phyloP scores from a whole-genome alignment of 257 asterid genomes.

The Jacaranda mimosifolia region DNA sequence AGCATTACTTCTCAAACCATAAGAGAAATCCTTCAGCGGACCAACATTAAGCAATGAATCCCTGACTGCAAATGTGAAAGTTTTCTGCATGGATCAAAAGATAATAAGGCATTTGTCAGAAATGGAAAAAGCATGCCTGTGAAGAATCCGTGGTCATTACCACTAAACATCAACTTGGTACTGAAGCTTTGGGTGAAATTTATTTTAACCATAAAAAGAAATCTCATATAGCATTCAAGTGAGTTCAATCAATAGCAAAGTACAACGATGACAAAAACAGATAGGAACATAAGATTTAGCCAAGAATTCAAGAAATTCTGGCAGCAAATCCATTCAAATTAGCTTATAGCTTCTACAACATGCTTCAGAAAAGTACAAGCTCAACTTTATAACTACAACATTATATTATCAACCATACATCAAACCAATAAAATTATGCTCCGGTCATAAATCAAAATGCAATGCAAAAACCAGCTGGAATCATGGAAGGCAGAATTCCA shows the following conservation, averaged over 20 bases:
- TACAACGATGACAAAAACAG: constrained; percentile 4
- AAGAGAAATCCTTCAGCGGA: constrained; percentile 88
- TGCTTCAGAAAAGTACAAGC: constrained; percentile 21
- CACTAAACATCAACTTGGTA: constrained; percentile 8
- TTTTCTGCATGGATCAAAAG: constrained; percentile 64
- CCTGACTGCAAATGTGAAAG: constrained; percentile 89
- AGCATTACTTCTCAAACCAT: constrained; percentile 88
- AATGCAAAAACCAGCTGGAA: constrained; percentile 29
- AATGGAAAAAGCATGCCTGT: constrained; percentile 21
- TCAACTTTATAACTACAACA: constrained; percentile 10
- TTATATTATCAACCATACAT: not conserved
- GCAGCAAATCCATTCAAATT: constrained; percentile 23
- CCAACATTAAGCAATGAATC: constrained; percentile 94
- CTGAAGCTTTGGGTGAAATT: constrained; percentile 7
- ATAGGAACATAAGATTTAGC: constrained; percentile 19
- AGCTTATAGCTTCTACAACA: constrained; percentile 18
- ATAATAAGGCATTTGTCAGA: constrained; percentile 37
- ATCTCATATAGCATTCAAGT: constrained; percentile 29
- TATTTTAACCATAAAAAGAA: not conserved
- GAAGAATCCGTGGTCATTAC: constrained; percentile 29
- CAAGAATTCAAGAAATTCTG: not conserved
- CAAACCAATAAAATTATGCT: constrained; percentile 18
- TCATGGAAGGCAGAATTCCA: constrained; percentile 14
- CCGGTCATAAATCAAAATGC: not conserved
- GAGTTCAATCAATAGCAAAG: constrained; percentile 3